Evolutionary conservation across 2,329 filamentous ascomycete genomes (phyloP).

Genomic region (Pseudocercospora macadamiae): DNA sequence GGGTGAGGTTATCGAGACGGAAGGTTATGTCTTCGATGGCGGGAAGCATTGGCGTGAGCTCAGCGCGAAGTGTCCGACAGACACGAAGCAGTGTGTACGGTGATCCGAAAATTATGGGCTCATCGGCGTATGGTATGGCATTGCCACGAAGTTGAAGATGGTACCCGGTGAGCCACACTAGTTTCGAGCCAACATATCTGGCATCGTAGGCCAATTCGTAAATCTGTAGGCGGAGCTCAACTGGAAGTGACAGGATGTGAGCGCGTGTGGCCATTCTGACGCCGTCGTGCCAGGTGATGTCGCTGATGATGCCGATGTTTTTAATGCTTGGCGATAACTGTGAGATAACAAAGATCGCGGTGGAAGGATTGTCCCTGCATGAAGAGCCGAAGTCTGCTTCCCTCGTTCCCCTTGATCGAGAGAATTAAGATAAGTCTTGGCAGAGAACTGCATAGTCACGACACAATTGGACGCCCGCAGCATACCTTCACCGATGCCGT

Average conservation of each 20-base stretch:
- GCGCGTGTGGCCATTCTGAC: neutral
- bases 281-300: neutral
- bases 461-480: no score
- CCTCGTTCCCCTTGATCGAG: no score
- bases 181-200: neutral
- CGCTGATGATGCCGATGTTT: neutral
- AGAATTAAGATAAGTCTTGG: no score
- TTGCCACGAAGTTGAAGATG: neutral
- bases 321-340: neutral
- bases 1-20: neutral
- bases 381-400: neutral
- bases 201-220: constrained; percentile 3
- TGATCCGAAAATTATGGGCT: neutral
- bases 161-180: neutral
- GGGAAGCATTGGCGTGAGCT: neutral
- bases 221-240: neutral
- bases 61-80: neutral
- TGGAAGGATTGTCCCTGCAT: neutral
- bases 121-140: neutral
- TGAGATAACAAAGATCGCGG: no score
- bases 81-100: neutral
- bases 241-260: neutral
- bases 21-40: neutral
- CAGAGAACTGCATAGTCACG: no score
- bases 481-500: no score